Conservation (phyloP, 2,329 filamentous ascomycete genomes). For the Nakataea oryzae region DNA sequence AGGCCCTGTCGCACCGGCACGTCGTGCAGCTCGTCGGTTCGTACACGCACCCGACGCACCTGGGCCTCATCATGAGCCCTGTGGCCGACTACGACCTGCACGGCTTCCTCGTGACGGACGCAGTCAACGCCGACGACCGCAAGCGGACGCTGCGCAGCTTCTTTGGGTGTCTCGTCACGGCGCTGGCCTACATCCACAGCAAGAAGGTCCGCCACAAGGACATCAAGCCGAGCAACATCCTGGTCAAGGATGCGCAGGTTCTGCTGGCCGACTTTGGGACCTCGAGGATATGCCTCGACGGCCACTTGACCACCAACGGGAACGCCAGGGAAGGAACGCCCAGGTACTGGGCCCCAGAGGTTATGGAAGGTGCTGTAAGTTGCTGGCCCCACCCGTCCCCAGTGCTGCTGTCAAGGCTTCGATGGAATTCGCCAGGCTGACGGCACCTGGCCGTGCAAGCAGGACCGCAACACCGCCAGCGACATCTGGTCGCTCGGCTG, state of each 20-base stretch:
- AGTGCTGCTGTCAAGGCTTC: too few relatives aligned
- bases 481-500: slow-evolving; percentile 1
- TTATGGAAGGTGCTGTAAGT: background rate
- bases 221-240: slow-evolving; percentile 9
- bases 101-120: background rate
- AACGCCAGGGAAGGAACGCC: background rate
- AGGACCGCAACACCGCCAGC: background rate
- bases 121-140: background rate
- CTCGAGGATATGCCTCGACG: background rate
- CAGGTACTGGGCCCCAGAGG: background rate
- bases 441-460: too few relatives aligned
- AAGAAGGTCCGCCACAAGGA: slow-evolving; percentile 3
- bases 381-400: too few relatives aligned
- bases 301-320: background rate
- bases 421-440: background rate
- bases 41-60: slow-evolving; percentile 28
- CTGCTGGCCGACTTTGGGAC: slow-evolving; percentile 6
- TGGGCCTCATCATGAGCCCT: slow-evolving; percentile 36
- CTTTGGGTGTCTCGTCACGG: slow-evolving; percentile 2
- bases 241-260: slow-evolving; percentile 1
- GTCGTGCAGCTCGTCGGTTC: slow-evolving; percentile 36
- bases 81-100: slow-evolving; percentile 33
- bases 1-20: slow-evolving; percentile 25
- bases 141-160: background rate
- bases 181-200: slow-evolving; percentile 4